Evolutionary conservation across 129 eudicot species (phyloP), one percentile per base, ranked within the genome.

Genomic region (Daucus carota): DNA sequence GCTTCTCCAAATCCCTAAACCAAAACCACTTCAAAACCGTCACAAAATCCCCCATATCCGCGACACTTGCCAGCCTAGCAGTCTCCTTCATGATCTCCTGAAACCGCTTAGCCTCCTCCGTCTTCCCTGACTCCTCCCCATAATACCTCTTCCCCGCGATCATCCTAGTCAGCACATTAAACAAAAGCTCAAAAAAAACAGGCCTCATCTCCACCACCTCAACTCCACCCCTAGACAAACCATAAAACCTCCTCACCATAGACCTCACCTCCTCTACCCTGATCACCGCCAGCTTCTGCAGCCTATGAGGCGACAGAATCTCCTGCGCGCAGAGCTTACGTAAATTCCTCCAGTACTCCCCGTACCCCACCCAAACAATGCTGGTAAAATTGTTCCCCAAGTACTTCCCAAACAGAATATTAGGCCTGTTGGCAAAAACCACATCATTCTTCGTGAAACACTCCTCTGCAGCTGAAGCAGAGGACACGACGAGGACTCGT

Each of bases 151-250:
- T 90, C 45, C 91, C 92, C 0, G 85, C 77, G 14, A 84, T 83
- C 90, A 87, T 90, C 75, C 85, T 81, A 57, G 84, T 88, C 83
- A 90, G 52, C 7, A 85, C 67, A 31, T 87, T 90, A 75, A 87
- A 45, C 41, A 77, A 77, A 68, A 83, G 28, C 78, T 83, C 86
- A 6, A 72, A 73, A 1, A 90, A 85, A 24, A 63, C 52, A 62
- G 81, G 54, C 20, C 66, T 83, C 18, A 87, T 65, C 28, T 83
- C 73, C 65, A 86, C 76, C 10, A 66, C 47, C 44, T 44, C 24
- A 13, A 4, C 22, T 50, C 11, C 71, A 67, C 24, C 78, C 59
- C n/a, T 78, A 31, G 80, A 54, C 7, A 18, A 17, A 22, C 13
- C 41, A 41, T 15, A 78, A 8, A 85, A 17, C 8, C 65, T 45